These are phyloP conservation scores for Phaseolus coccineus DNA, from an alignment of 331 rosid genomes.

Conservation along the genomic window DNA sequence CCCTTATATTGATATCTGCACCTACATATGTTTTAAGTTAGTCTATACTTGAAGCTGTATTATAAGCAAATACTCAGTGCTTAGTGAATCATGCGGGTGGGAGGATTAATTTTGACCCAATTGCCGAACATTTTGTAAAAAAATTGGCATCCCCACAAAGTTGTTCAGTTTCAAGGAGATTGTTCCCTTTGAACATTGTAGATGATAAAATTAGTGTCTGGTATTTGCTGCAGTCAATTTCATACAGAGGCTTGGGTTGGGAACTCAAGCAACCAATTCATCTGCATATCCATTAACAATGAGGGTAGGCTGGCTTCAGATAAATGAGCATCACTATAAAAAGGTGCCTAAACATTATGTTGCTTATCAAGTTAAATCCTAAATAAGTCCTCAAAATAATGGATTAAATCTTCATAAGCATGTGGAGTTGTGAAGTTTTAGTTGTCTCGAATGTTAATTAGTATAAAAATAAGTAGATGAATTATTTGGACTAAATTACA, in stretches of 20 bases:
- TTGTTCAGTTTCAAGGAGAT: slow-evolving; percentile 6
- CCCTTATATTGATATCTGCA: slow-evolving; percentile 44
- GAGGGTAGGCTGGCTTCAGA: too few relatives aligned
- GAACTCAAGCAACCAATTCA: too few relatives aligned
- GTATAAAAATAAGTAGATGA: neutral
- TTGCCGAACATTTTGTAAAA: slow-evolving; percentile 18
- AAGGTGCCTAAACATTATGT: too few relatives aligned
- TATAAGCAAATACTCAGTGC: slow-evolving; percentile 43
- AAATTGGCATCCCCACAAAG: slow-evolving; percentile 24
- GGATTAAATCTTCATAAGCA: too few relatives aligned
- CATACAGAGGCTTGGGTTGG: too few relatives aligned
- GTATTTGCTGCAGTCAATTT: neutral
- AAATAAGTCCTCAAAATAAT: too few relatives aligned
- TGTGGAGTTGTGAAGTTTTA: too few relatives aligned
- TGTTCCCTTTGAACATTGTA: slow-evolving; percentile 14
- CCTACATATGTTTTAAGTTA: slow-evolving; percentile 37
- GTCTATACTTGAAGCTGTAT: slow-evolving; percentile 37
- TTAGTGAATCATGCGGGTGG: slow-evolving; percentile 27
- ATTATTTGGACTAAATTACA: neutral
- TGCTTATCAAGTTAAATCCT: too few relatives aligned
- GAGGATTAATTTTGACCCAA: slow-evolving; percentile 27
- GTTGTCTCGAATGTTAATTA: neutral
- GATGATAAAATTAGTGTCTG: slow-evolving; percentile 9
- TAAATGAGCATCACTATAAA: too few relatives aligned
- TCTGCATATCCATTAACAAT: too few relatives aligned